Conservation (phyloP, 345 rosid species). For the Dovyalis caffra region DNA sequence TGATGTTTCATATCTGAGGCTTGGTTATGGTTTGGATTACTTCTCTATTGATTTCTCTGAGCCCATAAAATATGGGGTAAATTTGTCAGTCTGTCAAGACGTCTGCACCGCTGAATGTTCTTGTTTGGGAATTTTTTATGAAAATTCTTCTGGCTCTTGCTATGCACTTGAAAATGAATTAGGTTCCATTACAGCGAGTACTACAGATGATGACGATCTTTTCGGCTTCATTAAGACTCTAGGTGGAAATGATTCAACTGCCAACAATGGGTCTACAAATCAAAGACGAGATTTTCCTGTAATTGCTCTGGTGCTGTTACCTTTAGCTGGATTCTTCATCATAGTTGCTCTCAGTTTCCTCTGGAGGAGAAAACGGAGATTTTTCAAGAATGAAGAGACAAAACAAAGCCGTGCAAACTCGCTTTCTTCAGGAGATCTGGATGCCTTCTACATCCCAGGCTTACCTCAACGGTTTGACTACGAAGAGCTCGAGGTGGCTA, state of each 20-base stretch:
- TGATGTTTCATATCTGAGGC: slow-evolving; percentile 38
- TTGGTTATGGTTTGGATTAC: slow-evolving; percentile 55
- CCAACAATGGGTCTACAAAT: slow-evolving; percentile 11
- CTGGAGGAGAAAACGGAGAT: slow-evolving; percentile 55
- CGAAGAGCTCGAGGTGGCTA: slow-evolving; percentile 22
- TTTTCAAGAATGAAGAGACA: slow-evolving; percentile 24
- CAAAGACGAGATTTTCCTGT: slow-evolving; percentile 44
- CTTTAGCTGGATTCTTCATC: slow-evolving; percentile 51
- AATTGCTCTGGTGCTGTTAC: slow-evolving; percentile 59
- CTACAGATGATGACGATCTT: slow-evolving; percentile 25
- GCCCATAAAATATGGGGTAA: slow-evolving; percentile 41
- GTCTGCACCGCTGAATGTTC: slow-evolving; percentile 61
- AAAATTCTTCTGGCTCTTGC: slow-evolving; percentile 69
- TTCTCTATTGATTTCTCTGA: slow-evolving; percentile 51
- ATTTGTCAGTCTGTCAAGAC: slow-evolving; percentile 52
- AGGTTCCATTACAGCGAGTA: slow-evolving; percentile 57
- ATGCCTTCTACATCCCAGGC: slow-evolving; percentile 62
- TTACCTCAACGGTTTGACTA: slow-evolving; percentile 26
- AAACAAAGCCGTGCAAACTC: slow-evolving; percentile 36
- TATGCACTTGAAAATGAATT: slow-evolving; percentile 46
- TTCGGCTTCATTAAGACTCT: slow-evolving; percentile 54
- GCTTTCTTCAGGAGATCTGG: slow-evolving; percentile 59
- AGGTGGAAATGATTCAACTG: slow-evolving; percentile 27
- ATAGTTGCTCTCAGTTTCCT: slow-evolving; percentile 42
- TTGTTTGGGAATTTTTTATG: slow-evolving; percentile 64